Base-by-base conservation (phyloP, 116 monocot genomes). In the Trichopus zeylanicus region DNA sequence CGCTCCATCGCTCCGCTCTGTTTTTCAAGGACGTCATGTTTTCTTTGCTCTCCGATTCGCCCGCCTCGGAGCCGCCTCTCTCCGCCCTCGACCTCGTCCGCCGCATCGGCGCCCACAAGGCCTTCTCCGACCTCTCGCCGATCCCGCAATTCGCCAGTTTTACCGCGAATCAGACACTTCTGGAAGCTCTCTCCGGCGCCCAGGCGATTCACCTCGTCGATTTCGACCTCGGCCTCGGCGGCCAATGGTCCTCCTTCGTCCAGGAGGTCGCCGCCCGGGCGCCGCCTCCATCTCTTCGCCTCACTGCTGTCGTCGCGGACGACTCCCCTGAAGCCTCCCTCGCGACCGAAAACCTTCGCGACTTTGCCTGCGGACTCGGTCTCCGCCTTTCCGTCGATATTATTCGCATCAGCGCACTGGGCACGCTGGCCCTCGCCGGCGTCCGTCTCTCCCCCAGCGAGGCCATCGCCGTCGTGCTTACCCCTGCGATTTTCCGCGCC, bases 111-210 rank as follows among this genome's bases (percentile, higher is more conserved):
- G 88, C 93, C 23, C 77, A 82, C 67, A 79, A 75, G 74, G 53
- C 79, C 51, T 65, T 85, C 75, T 85, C 85, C 5, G 93, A 93
- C 57, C 72, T 88, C 64, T 88, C 85, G 52, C 90, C 84, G 0
- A 46, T 87, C 46, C 84, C 81, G 1, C 87, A 83, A 49, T 95
- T 95, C 72, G 54, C 81, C 19, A 73, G 69, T 61, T 90, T 95
- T 71, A 89, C 95, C 10, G 90, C 95, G 32, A 90, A 86, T 60
- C 95, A 95, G 65, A 70, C 81, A 22, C 59, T 95, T 32, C 81
- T 95, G 15, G 90, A 95, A 22, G 61, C 77, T 25, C 32, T 88
- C 23, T 65, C 74, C 19, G 46, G 61, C 28, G 26, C 62, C 4
- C 52, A 63, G 29, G 25, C 82, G 3, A 55, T 87, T 47, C 87